Evolutionary conservation across 2,329 filamentous ascomycete genomes (phyloP).

Genomic region (Phyllosticta capitalensis): DNA sequence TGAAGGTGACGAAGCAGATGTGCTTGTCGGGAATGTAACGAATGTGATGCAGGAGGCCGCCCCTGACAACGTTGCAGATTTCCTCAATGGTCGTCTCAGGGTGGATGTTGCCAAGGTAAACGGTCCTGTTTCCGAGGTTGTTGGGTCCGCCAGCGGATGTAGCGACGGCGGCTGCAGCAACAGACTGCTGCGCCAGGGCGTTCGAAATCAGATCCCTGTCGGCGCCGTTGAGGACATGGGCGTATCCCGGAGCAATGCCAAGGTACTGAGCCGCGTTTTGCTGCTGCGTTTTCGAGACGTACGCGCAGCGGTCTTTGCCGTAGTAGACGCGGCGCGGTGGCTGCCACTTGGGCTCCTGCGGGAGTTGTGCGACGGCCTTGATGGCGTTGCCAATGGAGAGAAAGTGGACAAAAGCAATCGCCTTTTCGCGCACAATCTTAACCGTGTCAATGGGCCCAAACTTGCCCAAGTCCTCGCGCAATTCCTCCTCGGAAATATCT

Average conservation of each 20-base stretch:
- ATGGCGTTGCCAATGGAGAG: slow-evolving; percentile 95
- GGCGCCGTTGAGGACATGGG: slow-evolving; percentile 89
- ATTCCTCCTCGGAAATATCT: slow-evolving; percentile 80
- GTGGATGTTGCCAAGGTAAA: slow-evolving; percentile 97
- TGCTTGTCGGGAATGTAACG: slow-evolving; percentile 99
- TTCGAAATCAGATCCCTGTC: slow-evolving; percentile 96
- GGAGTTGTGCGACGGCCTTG: slow-evolving; percentile 93
- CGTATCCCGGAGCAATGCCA: slow-evolving; percentile 91
- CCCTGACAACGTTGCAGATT: slow-evolving; percentile 97
- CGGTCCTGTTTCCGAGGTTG: slow-evolving; percentile 93
- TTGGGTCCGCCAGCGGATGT: slow-evolving; percentile 95
- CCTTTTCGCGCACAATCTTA: slow-evolving; percentile 96
- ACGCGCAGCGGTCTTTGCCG: slow-evolving; percentile 95
- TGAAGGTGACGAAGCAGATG: slow-evolving; percentile 99
- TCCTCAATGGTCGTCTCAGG: slow-evolving; percentile 98
- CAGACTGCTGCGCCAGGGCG: slow-evolving; percentile 91
- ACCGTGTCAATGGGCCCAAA: slow-evolving; percentile 95
- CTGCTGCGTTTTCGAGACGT: slow-evolving; percentile 98
- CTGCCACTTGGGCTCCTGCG: slow-evolving; percentile 95
- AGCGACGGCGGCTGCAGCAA: slow-evolving; percentile 90
- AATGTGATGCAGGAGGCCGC: slow-evolving; percentile 92
- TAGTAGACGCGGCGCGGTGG: slow-evolving; percentile 93
- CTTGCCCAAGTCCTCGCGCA: slow-evolving; percentile 90
- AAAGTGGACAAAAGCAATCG: slow-evolving; percentile 95
- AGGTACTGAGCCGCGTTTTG: slow-evolving; percentile 98